phyloP scores from a whole-genome alignment of 2,329 filamentous ascomycete genomes.

The Ophiostoma fasciatum region DNA sequence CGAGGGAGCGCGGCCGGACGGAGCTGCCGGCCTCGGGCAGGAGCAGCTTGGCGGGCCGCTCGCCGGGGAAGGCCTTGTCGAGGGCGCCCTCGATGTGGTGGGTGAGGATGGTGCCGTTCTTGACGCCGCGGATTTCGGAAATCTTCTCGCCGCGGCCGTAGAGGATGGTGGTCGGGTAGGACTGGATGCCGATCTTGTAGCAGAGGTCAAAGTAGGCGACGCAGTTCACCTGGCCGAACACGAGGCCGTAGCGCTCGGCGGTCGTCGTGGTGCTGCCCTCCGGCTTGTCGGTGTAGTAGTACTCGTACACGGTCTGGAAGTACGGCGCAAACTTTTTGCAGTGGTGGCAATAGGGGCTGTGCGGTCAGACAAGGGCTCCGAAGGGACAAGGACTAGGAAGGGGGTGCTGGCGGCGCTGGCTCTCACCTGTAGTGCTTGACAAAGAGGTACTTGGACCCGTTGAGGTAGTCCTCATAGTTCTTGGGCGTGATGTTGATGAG shows the following conservation, averaged over 20 bases:
- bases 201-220: conserved; percentile 71
- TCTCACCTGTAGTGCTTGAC: conserved; percentile 58
- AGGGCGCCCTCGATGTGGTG: conserved; percentile 6
- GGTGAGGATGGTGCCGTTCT: conserved; percentile 51
- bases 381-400: conserved; percentile 3
- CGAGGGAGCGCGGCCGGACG: conserved; percentile 17
- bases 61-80: conserved; percentile 55
- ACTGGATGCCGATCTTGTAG: conserved; percentile 45
- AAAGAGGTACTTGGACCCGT: conserved; percentile 36
- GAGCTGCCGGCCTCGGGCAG: conserved; percentile 59
- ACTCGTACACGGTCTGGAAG: conserved; percentile 90
- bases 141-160: conserved; percentile 63
- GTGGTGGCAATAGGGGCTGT: conserved; percentile 51
- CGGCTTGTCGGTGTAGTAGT: conserved; percentile 71
- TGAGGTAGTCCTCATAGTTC: conserved; percentile 41
- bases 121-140: conserved; percentile 49
- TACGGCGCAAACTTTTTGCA: conserved; percentile 68
- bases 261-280: conserved; percentile 45
- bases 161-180: conserved; percentile 64
- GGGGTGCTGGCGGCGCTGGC: no score
- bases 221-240: conserved; percentile 79
- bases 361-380: background rate
- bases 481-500: conserved; percentile 43
- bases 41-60: conserved; percentile 50
- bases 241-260: conserved; percentile 72